Evolutionary conservation across 805 yeast species (phyloP).

Genomic region (Wickerhamiella allomyrinae): DNA sequence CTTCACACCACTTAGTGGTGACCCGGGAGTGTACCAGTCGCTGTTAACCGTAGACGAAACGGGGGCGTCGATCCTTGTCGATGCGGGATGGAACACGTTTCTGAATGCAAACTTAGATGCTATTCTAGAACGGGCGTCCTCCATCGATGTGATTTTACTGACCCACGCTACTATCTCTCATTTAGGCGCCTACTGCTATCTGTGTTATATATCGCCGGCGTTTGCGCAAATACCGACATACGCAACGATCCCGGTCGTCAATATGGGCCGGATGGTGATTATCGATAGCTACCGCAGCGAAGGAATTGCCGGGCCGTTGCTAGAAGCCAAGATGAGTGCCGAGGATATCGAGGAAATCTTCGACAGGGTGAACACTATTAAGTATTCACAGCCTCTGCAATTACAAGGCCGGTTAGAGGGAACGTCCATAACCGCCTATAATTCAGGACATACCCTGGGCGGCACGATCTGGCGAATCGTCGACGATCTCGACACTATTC

Average conservation of each 20-base stretch:
- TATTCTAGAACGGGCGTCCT: constrained; percentile 29
- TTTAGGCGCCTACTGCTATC: constrained; percentile 61
- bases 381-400: constrained; percentile 53
- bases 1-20: constrained; percentile 19
- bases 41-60: constrained; percentile 23
- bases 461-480: constrained; percentile 79
- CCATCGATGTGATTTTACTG: constrained; percentile 55
- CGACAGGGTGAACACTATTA: constrained; percentile 53
- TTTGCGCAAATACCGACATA: constrained; percentile 59
- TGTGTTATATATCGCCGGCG: constrained; percentile 43
- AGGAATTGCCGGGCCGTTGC: constrained; percentile 61
- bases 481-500: constrained; percentile 61
- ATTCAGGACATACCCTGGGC: constrained; percentile 87
- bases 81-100: constrained; percentile 29
- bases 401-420: constrained; percentile 12
- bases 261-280: constrained; percentile 71
- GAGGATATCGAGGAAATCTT: constrained; percentile 69
- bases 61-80: constrained; percentile 23
- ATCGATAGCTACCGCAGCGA: constrained; percentile 63
- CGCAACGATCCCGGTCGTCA: constrained; percentile 80
- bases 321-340: constrained; percentile 41
- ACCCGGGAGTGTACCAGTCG: constrained; percentile 18
- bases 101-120: constrained; percentile 13
- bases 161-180: constrained; percentile 77
- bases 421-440: constrained; percentile 59